A percentile compares a stretch with the other conserved stretches of the same genome.
phyloP scores from a whole-genome alignment of 768 basidiomycete genomes.

The Russula emetica region DNA sequence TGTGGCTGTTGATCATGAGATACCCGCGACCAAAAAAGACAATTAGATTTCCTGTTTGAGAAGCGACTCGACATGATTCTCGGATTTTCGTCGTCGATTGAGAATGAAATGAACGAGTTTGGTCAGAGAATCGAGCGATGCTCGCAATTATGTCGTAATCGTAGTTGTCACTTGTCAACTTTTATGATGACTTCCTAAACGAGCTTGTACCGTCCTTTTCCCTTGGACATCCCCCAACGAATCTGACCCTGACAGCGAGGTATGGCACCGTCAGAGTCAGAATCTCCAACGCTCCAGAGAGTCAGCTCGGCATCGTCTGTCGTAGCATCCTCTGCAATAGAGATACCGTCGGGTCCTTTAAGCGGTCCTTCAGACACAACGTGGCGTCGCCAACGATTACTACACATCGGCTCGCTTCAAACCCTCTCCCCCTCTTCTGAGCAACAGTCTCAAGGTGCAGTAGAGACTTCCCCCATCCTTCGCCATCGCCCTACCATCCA shows the following conservation, averaged over 20 bases:
- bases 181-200: constrained; percentile 4
- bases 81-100: not conserved
- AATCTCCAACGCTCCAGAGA: not conserved
- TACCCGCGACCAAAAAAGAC: not conserved
- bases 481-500: constrained; percentile 29
- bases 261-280: constrained; percentile 2
- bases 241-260: not conserved
- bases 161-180: too few species aligned
- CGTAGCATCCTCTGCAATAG: not conserved
- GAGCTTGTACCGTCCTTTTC: not conserved
- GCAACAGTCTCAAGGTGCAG: constrained; percentile 25
- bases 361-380: constrained; percentile 52
- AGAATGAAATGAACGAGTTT: not conserved
- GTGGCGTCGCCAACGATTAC: constrained; percentile 58
- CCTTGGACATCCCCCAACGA: too few species aligned
- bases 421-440: constrained; percentile 18
- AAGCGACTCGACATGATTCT: too few species aligned
- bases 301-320: not conserved
- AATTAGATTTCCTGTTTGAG: not conserved
- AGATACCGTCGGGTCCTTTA: constrained; percentile 37
- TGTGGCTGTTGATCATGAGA: not conserved
- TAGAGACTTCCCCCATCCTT: constrained; percentile 39
- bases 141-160: not conserved
- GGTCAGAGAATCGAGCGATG: not conserved
- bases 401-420: constrained; percentile 44